phyloP scores from a whole-genome alignment of 2,329 filamentous ascomycete species.

The Beauveria medogensis region DNA sequence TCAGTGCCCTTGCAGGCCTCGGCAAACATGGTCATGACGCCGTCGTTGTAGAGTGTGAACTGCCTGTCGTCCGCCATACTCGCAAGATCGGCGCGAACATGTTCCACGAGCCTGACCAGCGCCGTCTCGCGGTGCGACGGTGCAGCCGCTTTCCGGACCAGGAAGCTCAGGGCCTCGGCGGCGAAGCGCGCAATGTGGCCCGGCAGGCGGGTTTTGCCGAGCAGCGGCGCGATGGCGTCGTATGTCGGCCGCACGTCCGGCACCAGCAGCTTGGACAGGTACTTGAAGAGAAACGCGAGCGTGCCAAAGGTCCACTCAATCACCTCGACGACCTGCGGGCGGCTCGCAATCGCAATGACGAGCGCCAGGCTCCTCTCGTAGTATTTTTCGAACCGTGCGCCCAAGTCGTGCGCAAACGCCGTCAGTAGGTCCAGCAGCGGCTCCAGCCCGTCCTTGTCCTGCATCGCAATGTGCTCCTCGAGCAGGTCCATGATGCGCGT shows the following conservation, averaged over 20 bases:
- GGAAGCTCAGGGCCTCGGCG: conserved; percentile 88
- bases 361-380: conserved; percentile 69
- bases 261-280: conserved; percentile 78
- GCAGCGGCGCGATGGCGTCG: conserved; percentile 71
- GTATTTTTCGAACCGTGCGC: conserved; percentile 78
- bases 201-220: conserved; percentile 76
- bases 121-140: conserved; percentile 68
- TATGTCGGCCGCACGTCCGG: conserved; percentile 80
- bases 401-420: conserved; percentile 91
- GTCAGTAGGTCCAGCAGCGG: conserved; percentile 81
- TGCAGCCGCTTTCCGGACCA: conserved; percentile 80
- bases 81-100: conserved; percentile 62
- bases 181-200: conserved; percentile 85
- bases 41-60: conserved; percentile 68
- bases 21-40: conserved; percentile 84
- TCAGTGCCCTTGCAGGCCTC: conserved; percentile 66
- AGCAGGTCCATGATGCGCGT: conserved; percentile 74
- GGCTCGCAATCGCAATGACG: conserved; percentile 70
- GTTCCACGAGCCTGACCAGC: conserved; percentile 60
- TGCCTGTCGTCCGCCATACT: conserved; percentile 45
- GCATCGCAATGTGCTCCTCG: conserved; percentile 65
- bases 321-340: conserved; percentile 72
- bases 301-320: conserved; percentile 97
- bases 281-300: conserved; percentile 94
- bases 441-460: conserved; percentile 74